These are phyloP conservation scores for Ceraceosorus guamensis DNA, from an alignment of 1,284 basidiomycete species.

Conservation along the genomic window DNA sequence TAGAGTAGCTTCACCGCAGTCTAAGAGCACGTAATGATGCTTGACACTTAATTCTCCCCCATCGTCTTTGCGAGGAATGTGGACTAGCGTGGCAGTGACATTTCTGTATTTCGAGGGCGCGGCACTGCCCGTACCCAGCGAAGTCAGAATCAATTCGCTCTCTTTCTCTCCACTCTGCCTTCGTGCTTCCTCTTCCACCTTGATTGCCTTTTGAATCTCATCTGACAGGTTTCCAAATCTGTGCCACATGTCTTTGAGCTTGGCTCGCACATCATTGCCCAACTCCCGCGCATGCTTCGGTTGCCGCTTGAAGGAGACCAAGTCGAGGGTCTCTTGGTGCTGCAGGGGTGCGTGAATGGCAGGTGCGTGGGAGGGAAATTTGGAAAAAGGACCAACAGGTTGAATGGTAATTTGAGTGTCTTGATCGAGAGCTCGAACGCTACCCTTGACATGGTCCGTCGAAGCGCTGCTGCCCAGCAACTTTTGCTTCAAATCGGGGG, in stretches of 20 bases:
- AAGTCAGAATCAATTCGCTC: constrained; percentile 58
- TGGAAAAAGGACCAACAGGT: constrained; percentile 2
- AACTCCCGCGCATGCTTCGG: constrained; percentile 18
- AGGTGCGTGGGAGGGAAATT: not conserved
- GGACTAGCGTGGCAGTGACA: constrained; percentile 40
- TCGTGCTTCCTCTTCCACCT: constrained; percentile 4
- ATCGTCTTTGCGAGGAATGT: constrained; percentile 18
- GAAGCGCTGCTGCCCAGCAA: no score
- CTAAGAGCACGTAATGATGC: constrained; percentile 70
- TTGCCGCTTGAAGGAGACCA: constrained; percentile 19
- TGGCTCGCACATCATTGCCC: not conserved
- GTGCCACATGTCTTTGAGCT: no score
- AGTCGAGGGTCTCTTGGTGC: constrained; percentile 12
- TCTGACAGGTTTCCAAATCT: no score
- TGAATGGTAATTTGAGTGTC: no score
- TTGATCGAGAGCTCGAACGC: no score
- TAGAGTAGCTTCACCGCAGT: constrained; percentile 83
- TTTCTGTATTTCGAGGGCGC: constrained; percentile 57
- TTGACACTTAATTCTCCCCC: no score
- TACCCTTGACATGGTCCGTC: no score
- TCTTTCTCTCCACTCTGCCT: no score
- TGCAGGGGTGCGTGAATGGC: constrained; percentile 7
- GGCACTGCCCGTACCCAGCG: constrained; percentile 83
- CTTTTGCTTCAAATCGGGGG: no score
- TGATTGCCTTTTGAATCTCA: constrained; percentile 1